Conservation (phyloP, 2,329 filamentous ascomycete species). For the Colletotrichum magnum region DNA sequence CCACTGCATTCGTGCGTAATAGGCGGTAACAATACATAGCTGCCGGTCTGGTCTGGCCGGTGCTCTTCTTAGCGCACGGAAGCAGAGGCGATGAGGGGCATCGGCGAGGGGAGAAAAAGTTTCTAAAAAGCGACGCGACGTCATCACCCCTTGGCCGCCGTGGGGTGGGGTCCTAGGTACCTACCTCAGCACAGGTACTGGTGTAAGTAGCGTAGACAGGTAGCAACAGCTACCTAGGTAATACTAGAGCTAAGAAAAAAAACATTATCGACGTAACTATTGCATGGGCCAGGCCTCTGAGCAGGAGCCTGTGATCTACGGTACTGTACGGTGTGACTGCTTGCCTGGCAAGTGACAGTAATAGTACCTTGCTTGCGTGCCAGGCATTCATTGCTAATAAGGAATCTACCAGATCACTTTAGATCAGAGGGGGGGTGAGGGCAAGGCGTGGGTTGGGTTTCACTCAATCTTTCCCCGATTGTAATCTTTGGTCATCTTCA, state of each 20-base stretch:
- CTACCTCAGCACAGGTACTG: not conserved
- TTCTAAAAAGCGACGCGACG: constrained; percentile 23
- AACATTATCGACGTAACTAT: constrained; percentile 35
- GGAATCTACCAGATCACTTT: constrained; percentile 26
- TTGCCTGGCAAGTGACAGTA: not conserved
- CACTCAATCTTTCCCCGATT: constrained; percentile 8
- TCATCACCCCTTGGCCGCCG: constrained; percentile 35
- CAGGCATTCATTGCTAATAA: constrained; percentile 30
- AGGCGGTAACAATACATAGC: not conserved
- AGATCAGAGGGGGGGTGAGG: not conserved
- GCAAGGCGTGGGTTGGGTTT: constrained; percentile 16
- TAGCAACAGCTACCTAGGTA: not conserved
- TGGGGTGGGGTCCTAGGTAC: constrained; percentile 27
- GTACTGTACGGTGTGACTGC: not conserved
- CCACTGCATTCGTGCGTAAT: constrained; percentile 1
- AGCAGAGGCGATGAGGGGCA: constrained; percentile 4
- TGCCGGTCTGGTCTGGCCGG: not conserved
- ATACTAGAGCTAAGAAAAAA: not conserved
- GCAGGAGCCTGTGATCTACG: constrained; percentile 16
- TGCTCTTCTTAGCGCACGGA: constrained; percentile 1
- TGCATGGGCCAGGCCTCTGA: constrained; percentile 29
- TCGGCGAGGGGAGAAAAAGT: constrained; percentile 18
- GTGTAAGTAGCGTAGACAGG: not conserved
- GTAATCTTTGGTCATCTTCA: constrained; percentile 11
- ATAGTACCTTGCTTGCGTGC: not conserved